Evolutionary conservation across 1,284 basidiomycete species (phyloP), one percentile per base, ranked within the genome.

Genomic region (Ceratobasidium sp.): DNA sequence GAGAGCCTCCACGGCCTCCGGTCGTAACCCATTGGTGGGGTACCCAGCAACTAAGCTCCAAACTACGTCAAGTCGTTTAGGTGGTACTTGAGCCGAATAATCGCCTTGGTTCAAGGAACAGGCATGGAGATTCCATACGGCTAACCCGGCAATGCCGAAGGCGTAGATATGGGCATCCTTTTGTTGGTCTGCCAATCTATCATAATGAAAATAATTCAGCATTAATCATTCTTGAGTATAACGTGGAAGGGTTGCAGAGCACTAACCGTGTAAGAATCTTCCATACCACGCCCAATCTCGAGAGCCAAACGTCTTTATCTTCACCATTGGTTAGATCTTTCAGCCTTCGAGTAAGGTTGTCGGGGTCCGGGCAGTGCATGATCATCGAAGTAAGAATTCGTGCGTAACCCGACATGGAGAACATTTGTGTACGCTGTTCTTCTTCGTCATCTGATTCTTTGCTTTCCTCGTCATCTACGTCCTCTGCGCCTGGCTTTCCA

Each of bases 371-470:
- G 58, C n/a, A n/a, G n/a, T n/a, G n/a, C n/a, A n/a, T n/a, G n/a
- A n/a, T n/a, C n/a, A n/a, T n/a, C n/a, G n/a, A 62, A 1, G 58
- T 49, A 1, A 62, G 45, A 10, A 62, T 62, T 20, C 58, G 40
- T 25, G 25, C 31, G 32, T 62, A 62, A 17, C 43, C 58, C 3
- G 25, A 42, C 13, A 57, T 43, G 22, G 27, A 27, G 6, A 62
- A 32, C 7, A 49, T n/a, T n/a, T n/a, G n/a, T n/a, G n/a, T n/a
- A n/a, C n/a, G n/a, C n/a, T n/a, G n/a, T n/a, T n/a, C n/a, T n/a
- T n/a, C n/a, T n/a, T n/a, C n/a, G n/a, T n/a, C n/a, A n/a, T n/a
- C n/a, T n/a, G n/a, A n/a, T n/a, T n/a, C n/a, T n/a, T n/a, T n/a
- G n/a, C n/a, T n/a, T n/a, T n/a, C n/a, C n/a, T n/a, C n/a, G n/a